These are phyloP conservation scores for Arachis monticola DNA, from an alignment of 331 rosid genomes.

Conservation along the genomic window DNA sequence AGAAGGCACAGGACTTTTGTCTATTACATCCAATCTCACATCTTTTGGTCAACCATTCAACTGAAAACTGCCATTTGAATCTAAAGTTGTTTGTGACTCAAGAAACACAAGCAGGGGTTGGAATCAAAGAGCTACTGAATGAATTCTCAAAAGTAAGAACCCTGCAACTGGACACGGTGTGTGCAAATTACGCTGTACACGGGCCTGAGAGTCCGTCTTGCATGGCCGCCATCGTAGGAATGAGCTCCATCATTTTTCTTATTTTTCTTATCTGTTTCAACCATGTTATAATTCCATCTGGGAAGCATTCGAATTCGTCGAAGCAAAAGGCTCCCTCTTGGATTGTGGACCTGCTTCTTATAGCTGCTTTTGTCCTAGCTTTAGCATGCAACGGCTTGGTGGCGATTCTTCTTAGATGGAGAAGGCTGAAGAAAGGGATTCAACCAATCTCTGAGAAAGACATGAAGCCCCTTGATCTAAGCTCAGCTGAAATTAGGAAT, in stretches of 20 bases:
- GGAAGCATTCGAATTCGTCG: conserved; percentile 45
- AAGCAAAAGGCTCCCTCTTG: conserved; percentile 66
- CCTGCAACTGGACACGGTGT: conserved; percentile 47
- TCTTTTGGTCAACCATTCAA: conserved; percentile 52
- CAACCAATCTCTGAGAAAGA: conserved; percentile 39
- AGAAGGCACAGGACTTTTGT: conserved; percentile 65
- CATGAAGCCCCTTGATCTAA: conserved; percentile 46
- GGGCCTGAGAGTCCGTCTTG: conserved; percentile 68
- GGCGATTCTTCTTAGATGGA: conserved; percentile 64
- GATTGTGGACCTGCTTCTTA: conserved; percentile 63
- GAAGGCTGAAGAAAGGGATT: conserved; percentile 62
- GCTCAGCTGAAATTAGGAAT: conserved; percentile 54
- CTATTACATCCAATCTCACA: conserved; percentile 66
- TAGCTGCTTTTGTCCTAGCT: conserved; percentile 60
- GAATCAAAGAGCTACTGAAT: conserved; percentile 50
- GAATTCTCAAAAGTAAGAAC: conserved; percentile 56
- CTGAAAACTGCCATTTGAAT: conserved; percentile 51
- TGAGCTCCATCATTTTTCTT: conserved; percentile 59
- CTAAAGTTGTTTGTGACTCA: conserved; percentile 74
- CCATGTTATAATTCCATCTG: conserved; percentile 58
- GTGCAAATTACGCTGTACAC: conserved; percentile 52
- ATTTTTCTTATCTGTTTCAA: conserved; percentile 56
- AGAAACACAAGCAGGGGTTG: conserved; percentile 57
- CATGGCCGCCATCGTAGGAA: conserved; percentile 71
- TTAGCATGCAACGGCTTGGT: conserved; percentile 50